Percentiles rank a stretch among this genome's conserved stretches.
phyloP scores from a whole-genome alignment of 75 land plant species.

The Selaginella tamariscina region DNA sequence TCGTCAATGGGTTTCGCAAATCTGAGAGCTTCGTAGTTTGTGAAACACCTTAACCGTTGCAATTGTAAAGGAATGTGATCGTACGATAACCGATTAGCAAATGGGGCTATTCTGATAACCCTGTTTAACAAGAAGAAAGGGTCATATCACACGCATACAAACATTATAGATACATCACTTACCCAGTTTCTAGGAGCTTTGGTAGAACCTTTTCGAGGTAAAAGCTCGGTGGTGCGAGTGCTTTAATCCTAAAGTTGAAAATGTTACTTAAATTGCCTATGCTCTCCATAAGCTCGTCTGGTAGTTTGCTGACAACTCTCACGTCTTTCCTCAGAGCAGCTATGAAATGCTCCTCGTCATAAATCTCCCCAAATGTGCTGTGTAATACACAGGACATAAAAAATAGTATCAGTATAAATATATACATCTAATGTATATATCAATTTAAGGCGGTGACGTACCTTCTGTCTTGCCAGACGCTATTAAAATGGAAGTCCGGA shows the following conservation, averaged over 20 bases:
- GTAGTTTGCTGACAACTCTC: slow-evolving; percentile 40
- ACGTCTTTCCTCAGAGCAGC: slow-evolving; percentile 40
- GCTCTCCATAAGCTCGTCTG: slow-evolving; percentile 37
- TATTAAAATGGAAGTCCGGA: slow-evolving; percentile 59
- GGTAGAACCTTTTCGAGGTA: slow-evolving; percentile 75
- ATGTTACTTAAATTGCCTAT: slow-evolving; percentile 43
- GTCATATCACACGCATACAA: not conserved
- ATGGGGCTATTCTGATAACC: slow-evolving; percentile 80
- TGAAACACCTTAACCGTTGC: slow-evolving; percentile 80
- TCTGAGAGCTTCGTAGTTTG: slow-evolving; percentile 83
- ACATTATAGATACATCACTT: slow-evolving; percentile 16
- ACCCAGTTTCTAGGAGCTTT: slow-evolving; percentile 65
- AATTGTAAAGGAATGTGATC: slow-evolving; percentile 60
- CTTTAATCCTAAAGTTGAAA: slow-evolving; percentile 48
- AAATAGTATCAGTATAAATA: not conserved
- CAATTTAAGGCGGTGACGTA: slow-evolving; percentile 18
- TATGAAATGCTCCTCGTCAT: slow-evolving; percentile 68
- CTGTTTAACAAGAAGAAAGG: slow-evolving; percentile 28
- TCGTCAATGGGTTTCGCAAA: slow-evolving; percentile 65
- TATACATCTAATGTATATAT: not conserved
- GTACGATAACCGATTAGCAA: slow-evolving; percentile 85
- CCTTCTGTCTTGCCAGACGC: slow-evolving; percentile 78
- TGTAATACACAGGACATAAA: not conserved
- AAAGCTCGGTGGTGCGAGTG: slow-evolving; percentile 62
- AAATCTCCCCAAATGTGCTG: slow-evolving; percentile 74